phyloP scores from a whole-genome alignment of 1,284 basidiomycete genomes.

The Trichosporon coremiiforme region DNA sequence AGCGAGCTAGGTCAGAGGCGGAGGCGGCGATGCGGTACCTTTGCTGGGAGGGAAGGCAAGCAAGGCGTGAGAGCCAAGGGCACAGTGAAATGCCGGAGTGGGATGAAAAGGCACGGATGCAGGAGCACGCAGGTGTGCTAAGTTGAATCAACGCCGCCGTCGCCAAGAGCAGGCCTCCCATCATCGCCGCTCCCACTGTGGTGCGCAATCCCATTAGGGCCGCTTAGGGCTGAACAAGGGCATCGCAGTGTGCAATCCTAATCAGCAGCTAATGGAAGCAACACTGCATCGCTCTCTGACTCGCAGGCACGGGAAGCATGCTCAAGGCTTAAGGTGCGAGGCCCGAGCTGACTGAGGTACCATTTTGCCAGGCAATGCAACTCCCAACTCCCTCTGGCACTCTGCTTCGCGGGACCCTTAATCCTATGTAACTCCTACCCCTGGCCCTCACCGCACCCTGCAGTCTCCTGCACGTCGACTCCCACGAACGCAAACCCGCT shows the following conservation, averaged over 20 bases:
- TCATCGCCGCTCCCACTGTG: background rate
- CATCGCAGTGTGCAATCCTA: background rate
- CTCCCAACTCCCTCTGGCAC: background rate
- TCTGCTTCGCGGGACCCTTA: slow-evolving; percentile 6
- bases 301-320: background rate
- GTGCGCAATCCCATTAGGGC: background rate
- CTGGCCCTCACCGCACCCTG: background rate
- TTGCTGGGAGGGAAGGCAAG: background rate
- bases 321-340: background rate
- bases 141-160: slow-evolving; percentile 5
- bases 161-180: background rate
- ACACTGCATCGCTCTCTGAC: no score
- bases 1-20: background rate
- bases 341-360: background rate
- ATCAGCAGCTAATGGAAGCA: background rate
- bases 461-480: background rate
- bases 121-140: slow-evolving; percentile 11
- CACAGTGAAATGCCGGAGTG: background rate
- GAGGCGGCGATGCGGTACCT: background rate
- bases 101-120: slow-evolving; percentile 5
- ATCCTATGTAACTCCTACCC: slow-evolving; percentile 14
- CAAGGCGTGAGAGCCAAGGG: background rate
- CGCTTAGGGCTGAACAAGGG: background rate
- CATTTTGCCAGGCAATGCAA: background rate
- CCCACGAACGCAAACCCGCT: background rate